Evolutionary conservation across 768 basidiomycete genomes (phyloP).

Genomic region (Leccinum incarnatum): DNA sequence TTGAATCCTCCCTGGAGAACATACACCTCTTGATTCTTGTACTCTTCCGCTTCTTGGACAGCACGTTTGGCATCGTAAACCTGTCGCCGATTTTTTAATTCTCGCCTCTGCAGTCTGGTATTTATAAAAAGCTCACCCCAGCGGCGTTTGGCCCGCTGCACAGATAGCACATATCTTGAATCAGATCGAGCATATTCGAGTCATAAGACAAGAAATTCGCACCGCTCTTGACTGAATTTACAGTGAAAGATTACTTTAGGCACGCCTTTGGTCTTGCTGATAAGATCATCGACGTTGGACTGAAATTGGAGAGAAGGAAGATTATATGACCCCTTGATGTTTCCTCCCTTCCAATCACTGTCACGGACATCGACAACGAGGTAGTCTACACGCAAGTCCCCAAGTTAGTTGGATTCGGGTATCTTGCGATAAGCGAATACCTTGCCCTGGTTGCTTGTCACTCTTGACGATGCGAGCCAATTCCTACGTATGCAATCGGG

Average conservation of each 20-base stretch:
- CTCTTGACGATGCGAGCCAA: constrained; percentile 69
- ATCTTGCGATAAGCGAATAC: constrained; percentile 4
- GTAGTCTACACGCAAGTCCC: constrained; percentile 45
- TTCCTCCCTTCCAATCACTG: constrained; percentile 74
- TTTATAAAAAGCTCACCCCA: constrained; percentile 42
- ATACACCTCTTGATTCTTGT: constrained; percentile 53
- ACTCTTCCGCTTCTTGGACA: constrained; percentile 39
- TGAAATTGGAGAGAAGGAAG: constrained; percentile 62
- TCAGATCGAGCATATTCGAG: background rate
- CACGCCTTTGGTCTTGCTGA: constrained; percentile 58
- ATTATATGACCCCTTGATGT: constrained; percentile 65
- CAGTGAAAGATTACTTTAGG: constrained; percentile 77
- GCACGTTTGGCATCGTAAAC: constrained; percentile 65
- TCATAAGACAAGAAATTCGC: constrained; percentile 19
- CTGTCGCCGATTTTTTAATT: constrained; percentile 34
- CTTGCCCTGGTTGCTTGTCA: constrained; percentile 50
- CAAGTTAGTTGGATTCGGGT: background rate
- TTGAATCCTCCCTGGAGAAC: constrained; percentile 73
- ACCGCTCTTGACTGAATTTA: constrained; percentile 74
- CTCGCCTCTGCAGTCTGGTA: background rate
- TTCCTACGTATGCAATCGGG: constrained; percentile 46
- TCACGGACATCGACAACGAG: constrained; percentile 84
- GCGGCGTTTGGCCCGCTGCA: constrained; percentile 77
- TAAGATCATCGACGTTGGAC: constrained; percentile 53
- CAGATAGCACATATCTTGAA: background rate